A percentile compares a stretch with the other conserved stretches of the same genome.
These are phyloP conservation scores for Pisolithus microcarpus DNA, from an alignment of 768 basidiomycete species.

Conservation along the genomic window DNA sequence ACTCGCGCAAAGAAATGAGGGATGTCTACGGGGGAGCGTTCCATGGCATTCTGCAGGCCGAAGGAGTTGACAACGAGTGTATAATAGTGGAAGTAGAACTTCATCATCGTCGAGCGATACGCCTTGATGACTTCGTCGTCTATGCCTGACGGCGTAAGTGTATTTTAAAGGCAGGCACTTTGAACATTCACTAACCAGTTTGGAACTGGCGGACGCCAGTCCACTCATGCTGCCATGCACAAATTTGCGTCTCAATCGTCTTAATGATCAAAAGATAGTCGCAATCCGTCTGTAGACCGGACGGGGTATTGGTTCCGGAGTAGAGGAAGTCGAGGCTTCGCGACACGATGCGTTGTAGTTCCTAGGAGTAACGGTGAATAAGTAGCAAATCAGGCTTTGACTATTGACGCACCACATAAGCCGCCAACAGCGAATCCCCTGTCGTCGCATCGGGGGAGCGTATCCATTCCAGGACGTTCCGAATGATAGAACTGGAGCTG, in stretches of 20 bases:
- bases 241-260: conserved; percentile 74
- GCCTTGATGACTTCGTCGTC: conserved; percentile 23
- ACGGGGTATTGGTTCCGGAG: conserved; percentile 68
- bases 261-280: conserved; percentile 83
- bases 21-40: conserved; percentile 63
- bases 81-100: conserved; percentile 81
- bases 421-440: conserved; percentile 62
- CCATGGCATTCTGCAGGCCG: conserved; percentile 92
- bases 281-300: conserved; percentile 75
- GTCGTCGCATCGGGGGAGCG: conserved; percentile 54
- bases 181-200: not conserved
- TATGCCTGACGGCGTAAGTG: conserved; percentile 1
- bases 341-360: conserved; percentile 83
- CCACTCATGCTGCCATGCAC: conserved; percentile 55
- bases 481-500: conserved; percentile 50
- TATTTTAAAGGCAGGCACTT: conserved; percentile 1
- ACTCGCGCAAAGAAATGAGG: conserved; percentile 81
- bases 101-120: conserved; percentile 28
- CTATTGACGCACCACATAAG: conserved; percentile 56
- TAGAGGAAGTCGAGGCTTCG: conserved; percentile 88
- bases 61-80: conserved; percentile 91
- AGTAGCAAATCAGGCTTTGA: not conserved
- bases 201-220: conserved; percentile 16
- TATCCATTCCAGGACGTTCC: conserved; percentile 73
- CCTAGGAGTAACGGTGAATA: conserved; percentile 33